Base-by-base conservation (phyloP, 768 basidiomycete genomes). In the Agrocybe praecox region DNA sequence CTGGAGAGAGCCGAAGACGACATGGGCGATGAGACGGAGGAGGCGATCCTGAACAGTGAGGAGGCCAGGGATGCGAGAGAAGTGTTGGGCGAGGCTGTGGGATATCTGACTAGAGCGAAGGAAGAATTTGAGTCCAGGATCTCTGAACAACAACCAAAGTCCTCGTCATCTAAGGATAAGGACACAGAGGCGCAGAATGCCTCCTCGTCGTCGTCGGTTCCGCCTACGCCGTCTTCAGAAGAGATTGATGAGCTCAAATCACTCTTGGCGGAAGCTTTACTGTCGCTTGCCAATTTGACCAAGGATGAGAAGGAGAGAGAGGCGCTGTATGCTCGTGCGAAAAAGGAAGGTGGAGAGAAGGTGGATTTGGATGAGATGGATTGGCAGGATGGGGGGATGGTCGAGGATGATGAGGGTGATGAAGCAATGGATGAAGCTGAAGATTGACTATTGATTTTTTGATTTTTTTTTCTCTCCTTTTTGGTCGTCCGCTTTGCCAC, bases 251-350 rank as follows among this genome's bases (percentile, higher is more conserved):
- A 77, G 59, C 60, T 77, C 52, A 65, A 61, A 22, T 53, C 60
- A 15, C 65, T 82, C 63, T 71, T 86, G 11, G 78, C 78, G 0
- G 86, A 88, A 66, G 83, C 84, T 21, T 70, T 87, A 14, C 56
- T 87, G 43, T 80, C 83, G 40, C 74, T 88, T 18, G 86, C 83
- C 24, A 87, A 86, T 64, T 65, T 88, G 36, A 85, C 83, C 2
- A 62, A 65, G 53, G 81, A 85, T 60, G 73, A 72, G 65, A 65
- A 60, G 42, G 69, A 74, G 57, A 72, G 82, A 32, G 85, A 86
- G 68, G 76, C 73, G 62, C 69, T 86, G 59, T 87, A 86, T 65
- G 61, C 63, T 19, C 68, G 80, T 21, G 85, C 85, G 12, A 74
- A 82, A 69, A 60, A 62, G 21, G 82, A 83, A 65, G 80, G 46